phyloP scores from a whole-genome alignment of 805 yeast species.

The Lachancea fermentati region DNA sequence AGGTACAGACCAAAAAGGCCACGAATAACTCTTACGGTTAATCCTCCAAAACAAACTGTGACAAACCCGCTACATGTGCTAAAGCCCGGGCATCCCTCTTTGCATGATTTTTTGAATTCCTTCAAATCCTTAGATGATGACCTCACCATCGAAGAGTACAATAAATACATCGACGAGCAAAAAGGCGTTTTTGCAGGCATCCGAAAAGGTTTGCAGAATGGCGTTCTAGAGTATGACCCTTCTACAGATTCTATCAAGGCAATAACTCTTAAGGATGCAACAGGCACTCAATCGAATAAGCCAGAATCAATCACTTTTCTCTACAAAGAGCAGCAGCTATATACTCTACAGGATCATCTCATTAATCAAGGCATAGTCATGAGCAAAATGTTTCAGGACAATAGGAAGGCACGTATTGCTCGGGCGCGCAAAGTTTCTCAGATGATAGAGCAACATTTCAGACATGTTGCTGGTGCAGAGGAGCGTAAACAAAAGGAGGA shows the following conservation, averaged over 20 bases:
- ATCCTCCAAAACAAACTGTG: slow-evolving; percentile 42
- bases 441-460: slow-evolving; percentile 83
- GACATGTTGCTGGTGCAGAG: slow-evolving; percentile 79
- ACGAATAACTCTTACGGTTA: slow-evolving; percentile 31
- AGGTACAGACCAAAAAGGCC: slow-evolving; percentile 20
- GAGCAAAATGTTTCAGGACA: slow-evolving; percentile 63
- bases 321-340: slow-evolving; percentile 33
- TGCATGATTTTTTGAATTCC: slow-evolving; percentile 46
- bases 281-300: slow-evolving; percentile 33
- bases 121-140: slow-evolving; percentile 60
- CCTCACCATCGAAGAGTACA: slow-evolving; percentile 53
- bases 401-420: slow-evolving; percentile 57
- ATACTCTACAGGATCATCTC: slow-evolving; percentile 67
- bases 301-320: slow-evolving; percentile 43
- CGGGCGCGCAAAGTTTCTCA: slow-evolving; percentile 66
- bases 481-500: slow-evolving; percentile 73
- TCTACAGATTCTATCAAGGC: slow-evolving; percentile 36
- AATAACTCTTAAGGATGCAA: slow-evolving; percentile 39
- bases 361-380: slow-evolving; percentile 69
- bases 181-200: slow-evolving; percentile 38
- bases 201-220: slow-evolving; percentile 41
- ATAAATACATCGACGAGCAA: slow-evolving; percentile 51
- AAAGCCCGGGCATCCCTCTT: slow-evolving; percentile 37
- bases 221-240: slow-evolving; percentile 41
- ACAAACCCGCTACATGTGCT: slow-evolving; percentile 58